Conservation (phyloP, 129 eudicot species). For the Glebionis coronaria region DNA sequence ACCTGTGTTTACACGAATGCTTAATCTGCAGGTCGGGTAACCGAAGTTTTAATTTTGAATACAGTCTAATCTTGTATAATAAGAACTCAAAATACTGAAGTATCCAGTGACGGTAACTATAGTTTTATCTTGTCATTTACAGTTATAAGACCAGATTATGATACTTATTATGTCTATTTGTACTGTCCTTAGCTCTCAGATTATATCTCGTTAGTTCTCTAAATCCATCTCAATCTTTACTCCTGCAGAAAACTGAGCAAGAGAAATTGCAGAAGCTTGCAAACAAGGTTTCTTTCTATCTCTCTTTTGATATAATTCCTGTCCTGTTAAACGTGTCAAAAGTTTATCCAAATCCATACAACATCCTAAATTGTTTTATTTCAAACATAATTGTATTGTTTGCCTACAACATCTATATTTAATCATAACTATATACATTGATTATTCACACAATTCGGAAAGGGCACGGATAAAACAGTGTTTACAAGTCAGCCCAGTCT, state of each 20-base stretch:
- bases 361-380: too few relatives aligned
- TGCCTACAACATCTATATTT: too few relatives aligned
- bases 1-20: background rate
- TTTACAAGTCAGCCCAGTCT: too few relatives aligned
- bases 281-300: conserved; percentile 52
- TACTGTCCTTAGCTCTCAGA: background rate
- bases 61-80: background rate
- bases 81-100: background rate
- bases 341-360: background rate
- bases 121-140: background rate
- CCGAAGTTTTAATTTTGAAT: background rate
- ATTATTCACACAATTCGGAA: too few relatives aligned
- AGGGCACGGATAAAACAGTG: too few relatives aligned
- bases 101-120: background rate
- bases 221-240: background rate
- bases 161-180: conserved; percentile 12
- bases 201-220: conserved; percentile 11
- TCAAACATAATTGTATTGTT: too few relatives aligned
- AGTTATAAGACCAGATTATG: background rate
- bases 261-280: conserved; percentile 94
- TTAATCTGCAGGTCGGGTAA: background rate
- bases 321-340: background rate
- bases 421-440: too few relatives aligned
- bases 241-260: conserved; percentile 74
- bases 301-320: background rate